Conservation (phyloP, 805 yeast genomes). For the Wickerhamiella allomyrinae region DNA sequence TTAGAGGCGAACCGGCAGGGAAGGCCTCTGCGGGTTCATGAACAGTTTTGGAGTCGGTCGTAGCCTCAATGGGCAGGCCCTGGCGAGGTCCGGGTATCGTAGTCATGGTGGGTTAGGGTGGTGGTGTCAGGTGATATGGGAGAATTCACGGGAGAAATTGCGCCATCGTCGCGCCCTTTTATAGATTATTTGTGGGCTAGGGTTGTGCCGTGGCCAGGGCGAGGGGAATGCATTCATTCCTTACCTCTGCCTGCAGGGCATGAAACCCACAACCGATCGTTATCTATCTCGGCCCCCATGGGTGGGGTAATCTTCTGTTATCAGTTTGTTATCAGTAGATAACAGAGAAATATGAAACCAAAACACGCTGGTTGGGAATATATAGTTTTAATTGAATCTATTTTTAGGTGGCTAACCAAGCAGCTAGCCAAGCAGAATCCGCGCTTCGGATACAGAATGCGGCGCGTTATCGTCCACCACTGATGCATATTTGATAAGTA, state of each 20-base stretch:
- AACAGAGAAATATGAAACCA: too few species aligned
- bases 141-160: slow-evolving; percentile 3
- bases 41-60: neutral
- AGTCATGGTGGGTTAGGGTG: neutral
- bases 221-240: too few species aligned
- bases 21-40: neutral
- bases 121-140: slow-evolving; percentile 8
- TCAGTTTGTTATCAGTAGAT: too few species aligned
- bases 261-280: too few species aligned
- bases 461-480: slow-evolving; percentile 12
- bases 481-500: slow-evolving; percentile 21
- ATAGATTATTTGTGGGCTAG: neutral
- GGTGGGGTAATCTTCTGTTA: too few species aligned
- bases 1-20: neutral
- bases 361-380: too few species aligned
- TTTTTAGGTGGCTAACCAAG: neutral
- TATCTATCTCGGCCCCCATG: too few species aligned
- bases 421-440: neutral
- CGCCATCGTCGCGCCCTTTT: neutral
- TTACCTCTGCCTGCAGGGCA: too few species aligned
- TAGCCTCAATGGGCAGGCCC: neutral
- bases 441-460: neutral
- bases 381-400: too few species aligned
- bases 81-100: neutral
- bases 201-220: neutral